phyloP scores from a whole-genome alignment of 2,329 filamentous ascomycete species.

The Paecilomyces fulvus region DNA sequence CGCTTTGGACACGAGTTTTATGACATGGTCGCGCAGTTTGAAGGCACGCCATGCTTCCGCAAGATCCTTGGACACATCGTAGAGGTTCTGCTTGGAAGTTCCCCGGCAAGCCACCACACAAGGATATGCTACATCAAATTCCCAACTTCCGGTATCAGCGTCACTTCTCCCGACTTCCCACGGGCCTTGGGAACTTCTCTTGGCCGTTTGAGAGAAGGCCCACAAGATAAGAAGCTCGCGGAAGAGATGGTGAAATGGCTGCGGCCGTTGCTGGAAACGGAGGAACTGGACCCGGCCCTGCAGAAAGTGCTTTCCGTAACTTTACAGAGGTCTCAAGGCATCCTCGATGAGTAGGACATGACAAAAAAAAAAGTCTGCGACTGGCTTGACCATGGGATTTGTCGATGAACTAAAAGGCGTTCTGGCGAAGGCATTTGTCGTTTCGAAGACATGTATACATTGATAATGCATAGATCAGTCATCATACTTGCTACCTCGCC shows the following conservation, averaged over 20 bases:
- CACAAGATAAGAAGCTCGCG: conserved; percentile 34
- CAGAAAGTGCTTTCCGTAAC: conserved; percentile 42
- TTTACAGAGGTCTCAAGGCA: conserved; percentile 24
- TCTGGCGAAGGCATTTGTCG: conserved; percentile 4
- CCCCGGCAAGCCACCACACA: conserved; percentile 54
- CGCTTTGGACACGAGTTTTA: conserved; percentile 69
- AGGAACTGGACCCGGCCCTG: conserved; percentile 46
- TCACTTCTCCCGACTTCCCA: conserved; percentile 63
- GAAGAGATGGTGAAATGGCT: conserved; percentile 43
- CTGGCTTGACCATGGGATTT: neutral
- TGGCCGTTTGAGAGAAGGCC: conserved; percentile 49
- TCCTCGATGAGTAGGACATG: conserved; percentile 11
- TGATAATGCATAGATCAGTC: conserved; percentile 19
- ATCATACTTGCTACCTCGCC: conserved; percentile 35
- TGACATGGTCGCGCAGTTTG: conserved; percentile 65
- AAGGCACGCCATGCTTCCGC: conserved; percentile 53
- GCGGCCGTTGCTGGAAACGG: conserved; percentile 34
- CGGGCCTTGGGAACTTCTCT: conserved; percentile 59
- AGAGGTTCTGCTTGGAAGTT: conserved; percentile 48
- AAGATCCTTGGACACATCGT: conserved; percentile 68
- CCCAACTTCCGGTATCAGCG: conserved; percentile 57
- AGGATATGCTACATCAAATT: conserved; percentile 64
- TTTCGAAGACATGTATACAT: neutral
- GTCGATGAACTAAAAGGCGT: neutral
- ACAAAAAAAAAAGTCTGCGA: neutral